Evolutionary conservation across 2,329 filamentous ascomycete species (phyloP).

Genomic region (Plectosphaerella sp.): DNA sequence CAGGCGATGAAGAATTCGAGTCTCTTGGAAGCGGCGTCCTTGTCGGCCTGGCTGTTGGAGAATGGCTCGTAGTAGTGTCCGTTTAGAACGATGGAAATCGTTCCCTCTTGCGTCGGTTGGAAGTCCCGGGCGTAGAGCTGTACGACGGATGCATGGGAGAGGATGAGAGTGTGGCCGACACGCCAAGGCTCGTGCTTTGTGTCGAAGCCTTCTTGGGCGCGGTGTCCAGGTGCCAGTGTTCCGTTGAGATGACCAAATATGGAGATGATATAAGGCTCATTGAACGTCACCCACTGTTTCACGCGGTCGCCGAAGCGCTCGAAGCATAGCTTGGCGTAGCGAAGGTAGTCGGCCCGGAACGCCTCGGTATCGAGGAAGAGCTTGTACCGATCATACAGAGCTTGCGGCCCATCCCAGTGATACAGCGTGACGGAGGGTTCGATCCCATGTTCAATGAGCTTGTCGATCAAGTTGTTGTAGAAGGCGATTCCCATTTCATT

Average conservation of each 20-base stretch:
- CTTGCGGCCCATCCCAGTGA: constrained; percentile 54
- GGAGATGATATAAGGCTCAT: constrained; percentile 33
- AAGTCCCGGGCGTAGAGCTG: constrained; percentile 27
- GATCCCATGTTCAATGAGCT: constrained; percentile 52
- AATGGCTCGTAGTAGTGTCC: constrained; percentile 33
- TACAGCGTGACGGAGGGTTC: constrained; percentile 59
- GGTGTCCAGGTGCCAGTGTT: constrained; percentile 26
- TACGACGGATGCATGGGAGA: constrained; percentile 28
- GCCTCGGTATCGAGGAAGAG: constrained; percentile 26
- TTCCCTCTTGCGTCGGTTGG: constrained; percentile 18
- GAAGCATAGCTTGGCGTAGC: constrained; percentile 30
- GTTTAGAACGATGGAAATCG: constrained; percentile 29
- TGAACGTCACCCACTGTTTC: constrained; percentile 32
- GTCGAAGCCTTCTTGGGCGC: constrained; percentile 27
- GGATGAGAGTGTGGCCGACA: constrained; percentile 28
- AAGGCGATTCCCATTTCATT: constrained; percentile 57
- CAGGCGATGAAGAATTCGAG: constrained; percentile 34
- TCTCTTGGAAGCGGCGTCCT: constrained; percentile 25
- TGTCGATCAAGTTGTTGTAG: constrained; percentile 57
- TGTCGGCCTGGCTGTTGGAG: constrained; percentile 19
- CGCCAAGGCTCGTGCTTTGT: constrained; percentile 31
- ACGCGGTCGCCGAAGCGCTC: constrained; percentile 29
- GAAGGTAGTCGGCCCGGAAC: constrained; percentile 27
- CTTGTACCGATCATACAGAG: constrained; percentile 29
- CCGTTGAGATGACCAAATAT: constrained; percentile 31